Conservation (phyloP, 140 eudicot species). For the Cichorium intybus region DNA sequence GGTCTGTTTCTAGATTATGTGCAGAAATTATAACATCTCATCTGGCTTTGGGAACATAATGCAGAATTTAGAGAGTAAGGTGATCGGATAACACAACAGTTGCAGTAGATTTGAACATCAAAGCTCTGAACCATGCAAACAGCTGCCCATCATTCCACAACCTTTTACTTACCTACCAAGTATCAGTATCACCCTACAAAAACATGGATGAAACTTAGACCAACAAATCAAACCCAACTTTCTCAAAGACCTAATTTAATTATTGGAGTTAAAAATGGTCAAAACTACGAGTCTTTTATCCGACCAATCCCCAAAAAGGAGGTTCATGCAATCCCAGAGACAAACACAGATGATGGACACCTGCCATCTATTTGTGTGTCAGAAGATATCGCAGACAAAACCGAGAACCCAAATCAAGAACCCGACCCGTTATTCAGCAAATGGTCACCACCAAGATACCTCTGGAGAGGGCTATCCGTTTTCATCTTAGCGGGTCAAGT, state of each 20-base stretch:
- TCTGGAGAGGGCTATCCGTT: slow-evolving; percentile 83
- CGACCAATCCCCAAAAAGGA: slow-evolving; percentile 10
- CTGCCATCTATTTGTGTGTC: slow-evolving; percentile 22
- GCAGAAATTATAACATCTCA: neutral
- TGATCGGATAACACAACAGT: neutral
- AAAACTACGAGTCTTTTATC: neutral
- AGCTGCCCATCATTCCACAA: slow-evolving; percentile 39
- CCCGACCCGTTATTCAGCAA: slow-evolving; percentile 44
- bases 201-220: slow-evolving; percentile 25
- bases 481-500: slow-evolving; percentile 88
- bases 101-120: neutral
- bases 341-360: slow-evolving; percentile 51
- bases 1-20: neutral
- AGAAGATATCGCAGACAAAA: slow-evolving; percentile 43
- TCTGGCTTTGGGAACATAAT: slow-evolving; percentile 7
- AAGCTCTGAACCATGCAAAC: slow-evolving; percentile 49
- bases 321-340: slow-evolving; percentile 10
- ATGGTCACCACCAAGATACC: slow-evolving; percentile 83
- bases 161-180: slow-evolving; percentile 44
- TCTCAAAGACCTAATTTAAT: slow-evolving; percentile 6
- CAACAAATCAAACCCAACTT: slow-evolving; percentile 14
- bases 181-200: slow-evolving; percentile 37
- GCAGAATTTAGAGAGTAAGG: slow-evolving; percentile 15
- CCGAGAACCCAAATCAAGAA: slow-evolving; percentile 23
- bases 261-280: neutral